Percentiles rank a stretch among this genome's conserved stretches.
These are phyloP conservation scores for Mycena sanguinolenta DNA, from an alignment of 768 basidiomycete genomes.

Conservation along the genomic window DNA sequence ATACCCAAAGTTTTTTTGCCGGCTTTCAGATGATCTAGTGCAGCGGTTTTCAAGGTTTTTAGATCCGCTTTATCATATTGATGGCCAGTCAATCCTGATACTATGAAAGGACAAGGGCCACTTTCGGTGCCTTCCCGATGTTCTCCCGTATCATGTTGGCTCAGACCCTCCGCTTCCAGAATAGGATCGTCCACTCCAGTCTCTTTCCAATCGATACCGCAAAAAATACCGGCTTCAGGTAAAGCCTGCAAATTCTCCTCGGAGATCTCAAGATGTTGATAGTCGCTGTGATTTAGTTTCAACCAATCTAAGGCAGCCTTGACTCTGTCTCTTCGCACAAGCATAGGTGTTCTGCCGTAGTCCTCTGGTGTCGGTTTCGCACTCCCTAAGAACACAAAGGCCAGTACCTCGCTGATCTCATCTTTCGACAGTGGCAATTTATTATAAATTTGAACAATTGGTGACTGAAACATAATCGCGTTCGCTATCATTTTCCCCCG, in stretches of 20 bases:
- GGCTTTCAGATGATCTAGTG: not conserved
- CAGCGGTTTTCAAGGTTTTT: not conserved
- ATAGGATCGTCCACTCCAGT: not conserved
- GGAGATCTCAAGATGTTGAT: constrained; percentile 4
- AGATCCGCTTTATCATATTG: not conserved
- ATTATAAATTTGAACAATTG: constrained; percentile 40
- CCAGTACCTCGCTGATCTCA: constrained; percentile 42
- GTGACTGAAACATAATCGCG: constrained; percentile 41
- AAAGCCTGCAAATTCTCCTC: not conserved
- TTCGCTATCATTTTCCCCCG: constrained; percentile 44
- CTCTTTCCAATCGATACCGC: constrained; percentile 5
- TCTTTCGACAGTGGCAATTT: constrained; percentile 38
- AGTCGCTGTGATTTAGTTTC: constrained; percentile 28
- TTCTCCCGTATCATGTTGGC: not conserved
- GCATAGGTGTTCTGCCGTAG: constrained; percentile 20
- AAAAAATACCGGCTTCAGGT: not conserved
- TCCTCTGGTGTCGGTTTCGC: constrained; percentile 27
- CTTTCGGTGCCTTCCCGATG: not conserved
- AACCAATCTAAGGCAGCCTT: constrained; percentile 21
- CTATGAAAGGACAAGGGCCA: not conserved
- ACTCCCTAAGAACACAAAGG: constrained; percentile 32
- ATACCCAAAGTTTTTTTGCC: not conserved
- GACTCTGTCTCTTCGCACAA: not conserved
- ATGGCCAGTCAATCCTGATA: not conserved
- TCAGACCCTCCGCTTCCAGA: not conserved